phyloP scores from a whole-genome alignment of 2,329 filamentous ascomycete genomes.

The Ascochyta clinopodiicola region DNA sequence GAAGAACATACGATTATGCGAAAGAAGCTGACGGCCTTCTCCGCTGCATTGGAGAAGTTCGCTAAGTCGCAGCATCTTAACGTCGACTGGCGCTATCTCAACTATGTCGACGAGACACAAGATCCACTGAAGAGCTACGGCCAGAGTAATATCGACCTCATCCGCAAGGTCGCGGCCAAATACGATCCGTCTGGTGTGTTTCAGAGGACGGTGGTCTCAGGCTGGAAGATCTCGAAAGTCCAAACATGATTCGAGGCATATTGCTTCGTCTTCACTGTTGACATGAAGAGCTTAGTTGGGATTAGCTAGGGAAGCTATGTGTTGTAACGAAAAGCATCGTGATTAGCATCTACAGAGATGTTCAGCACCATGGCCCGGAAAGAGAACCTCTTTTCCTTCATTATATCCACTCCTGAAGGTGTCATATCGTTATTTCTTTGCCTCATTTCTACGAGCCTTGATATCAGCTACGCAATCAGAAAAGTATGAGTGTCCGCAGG shows the following conservation, averaged over 20 bases:
- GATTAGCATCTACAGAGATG: no score
- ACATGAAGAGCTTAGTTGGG: no score
- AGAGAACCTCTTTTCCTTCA: no score
- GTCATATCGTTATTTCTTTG: no score
- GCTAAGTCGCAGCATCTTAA: constrained; percentile 26
- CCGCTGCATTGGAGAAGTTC: constrained; percentile 18
- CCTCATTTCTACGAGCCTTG: no score
- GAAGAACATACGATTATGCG: constrained; percentile 27
- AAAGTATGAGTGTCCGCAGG: no score
- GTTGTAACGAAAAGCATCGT: no score
- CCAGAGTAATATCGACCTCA: constrained; percentile 3
- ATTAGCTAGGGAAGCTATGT: no score
- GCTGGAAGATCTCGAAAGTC: background rate
- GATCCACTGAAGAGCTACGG: constrained; percentile 35
- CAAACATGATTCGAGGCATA: background rate
- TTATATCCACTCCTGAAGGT: no score
- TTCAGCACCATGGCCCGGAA: no score
- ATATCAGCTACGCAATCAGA: no score
- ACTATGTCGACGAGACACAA: constrained; percentile 47
- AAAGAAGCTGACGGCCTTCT: background rate
- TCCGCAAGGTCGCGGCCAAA: constrained; percentile 25
- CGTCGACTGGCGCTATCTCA: constrained; percentile 34
- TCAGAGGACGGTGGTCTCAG: constrained; percentile 23
- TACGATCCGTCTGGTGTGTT: constrained; percentile 35
- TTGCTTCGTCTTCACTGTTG: no score